A percentile compares a stretch with the other conserved stretches of the same genome.
These are phyloP conservation scores for Aspergillus olivimuriae DNA, from an alignment of 495 filamentous ascomycete species.

Conservation along the genomic window DNA sequence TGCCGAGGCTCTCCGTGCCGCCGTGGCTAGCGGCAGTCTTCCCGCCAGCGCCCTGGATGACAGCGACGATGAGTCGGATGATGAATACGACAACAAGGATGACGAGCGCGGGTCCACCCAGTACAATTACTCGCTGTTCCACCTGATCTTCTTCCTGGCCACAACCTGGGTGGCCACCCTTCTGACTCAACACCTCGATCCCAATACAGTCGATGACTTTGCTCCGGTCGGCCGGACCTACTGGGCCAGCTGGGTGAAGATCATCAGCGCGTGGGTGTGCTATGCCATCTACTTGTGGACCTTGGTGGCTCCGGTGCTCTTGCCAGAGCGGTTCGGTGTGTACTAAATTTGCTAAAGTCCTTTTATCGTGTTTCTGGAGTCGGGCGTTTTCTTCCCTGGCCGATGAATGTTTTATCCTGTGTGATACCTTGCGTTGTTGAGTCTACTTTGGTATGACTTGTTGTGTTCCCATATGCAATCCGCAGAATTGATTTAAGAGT, in stretches of 20 bases:
- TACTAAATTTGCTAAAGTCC: constrained; percentile 10
- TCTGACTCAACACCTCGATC: constrained; percentile 75
- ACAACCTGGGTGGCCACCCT: constrained; percentile 94
- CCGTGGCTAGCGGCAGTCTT: constrained; percentile 83
- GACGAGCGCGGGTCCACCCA: constrained; percentile 86
- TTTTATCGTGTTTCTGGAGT: constrained; percentile 3
- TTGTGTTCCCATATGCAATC: neutral
- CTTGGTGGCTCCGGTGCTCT: constrained; percentile 72
- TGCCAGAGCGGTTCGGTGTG: constrained; percentile 79
- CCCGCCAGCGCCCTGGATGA: constrained; percentile 86
- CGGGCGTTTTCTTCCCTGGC: too few relatives aligned
- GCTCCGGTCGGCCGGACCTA: constrained; percentile 89
- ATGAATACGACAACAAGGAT: constrained; percentile 59
- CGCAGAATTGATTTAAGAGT: too few relatives aligned
- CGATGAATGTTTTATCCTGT: neutral
- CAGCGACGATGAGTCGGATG: constrained; percentile 64
- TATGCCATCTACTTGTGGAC: constrained; percentile 94
- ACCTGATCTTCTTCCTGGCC: constrained; percentile 94
- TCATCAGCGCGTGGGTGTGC: constrained; percentile 94
- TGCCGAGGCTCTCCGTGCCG: constrained; percentile 79
- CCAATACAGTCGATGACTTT: constrained; percentile 63
- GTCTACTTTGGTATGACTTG: neutral
- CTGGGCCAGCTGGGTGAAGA: constrained; percentile 99
- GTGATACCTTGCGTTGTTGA: too few relatives aligned
- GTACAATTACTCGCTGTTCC: constrained; percentile 95